Base-by-base conservation (phyloP, 768 basidiomycete species). In the Zangia roseola region DNA sequence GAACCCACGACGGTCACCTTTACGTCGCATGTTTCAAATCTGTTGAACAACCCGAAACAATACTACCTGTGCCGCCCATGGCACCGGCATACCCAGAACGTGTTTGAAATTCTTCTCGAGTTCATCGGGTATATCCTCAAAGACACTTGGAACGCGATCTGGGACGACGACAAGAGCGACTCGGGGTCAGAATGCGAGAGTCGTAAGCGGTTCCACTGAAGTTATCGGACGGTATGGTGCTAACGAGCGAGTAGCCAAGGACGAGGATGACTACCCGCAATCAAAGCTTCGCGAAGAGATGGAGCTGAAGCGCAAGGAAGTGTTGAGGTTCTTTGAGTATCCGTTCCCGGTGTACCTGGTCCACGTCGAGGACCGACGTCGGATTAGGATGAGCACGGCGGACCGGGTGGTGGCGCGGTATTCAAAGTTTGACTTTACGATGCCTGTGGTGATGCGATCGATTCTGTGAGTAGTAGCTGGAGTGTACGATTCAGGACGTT, bases 1-100 rank as follows among this genome's bases (percentile, higher is more conserved):
- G 33, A 7, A 12, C 23, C 43, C 16, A 58, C 47, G 1, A 40
- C 12, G 8, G 28, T 65, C 25, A 45, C 35, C 28, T 21, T 57
- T 6, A 12, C 17, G n/a, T 56, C 52, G 26, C 50, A 6, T 2
- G 10, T 17, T 0, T 6, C 43, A 1, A 7, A 35, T 26, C 31
- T 62, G 40, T 1, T 21, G 41, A 8, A 23, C 4, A 10, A 36
- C 10, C 46, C 59, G 30, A 49, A 10, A 13, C 42, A 54, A 9
- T 59, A 56, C 39, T 57, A 53, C 39, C 20, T 63, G 9, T 64
- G 62, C 24, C 57, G 62, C n/a, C 31, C 42, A 3, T 65, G 63
- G 62, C 44, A 51, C 26, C 52, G 41, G 44, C 37, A 43, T 17
- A 39, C 60, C 3, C 37, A 40, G 0, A 57, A 47, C 16, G 51